Conservation (phyloP, 129 eudicot genomes). For the sunflower (Helianthus annuus) region DNA sequence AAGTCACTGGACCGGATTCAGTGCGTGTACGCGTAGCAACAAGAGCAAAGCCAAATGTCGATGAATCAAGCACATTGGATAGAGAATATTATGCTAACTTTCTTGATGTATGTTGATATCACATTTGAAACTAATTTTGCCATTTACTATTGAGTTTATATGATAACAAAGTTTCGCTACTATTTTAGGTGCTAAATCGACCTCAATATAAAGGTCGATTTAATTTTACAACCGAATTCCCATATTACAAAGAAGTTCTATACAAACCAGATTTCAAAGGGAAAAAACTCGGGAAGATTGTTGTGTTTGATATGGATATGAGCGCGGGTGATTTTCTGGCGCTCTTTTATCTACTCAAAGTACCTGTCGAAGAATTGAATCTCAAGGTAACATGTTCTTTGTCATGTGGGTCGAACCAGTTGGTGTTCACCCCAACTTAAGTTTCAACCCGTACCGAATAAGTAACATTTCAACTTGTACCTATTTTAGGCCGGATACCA, state of each 20-base stretch:
- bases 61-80: constrained; percentile 46
- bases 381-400: constrained; percentile 54
- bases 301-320: constrained; percentile 94
- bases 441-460: too few relatives aligned
- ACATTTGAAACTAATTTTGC: not conserved
- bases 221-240: constrained; percentile 72
- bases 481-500: too few relatives aligned
- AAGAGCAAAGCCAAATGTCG: constrained; percentile 64
- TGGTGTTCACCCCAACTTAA: too few relatives aligned
- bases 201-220: constrained; percentile 60
- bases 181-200: constrained; percentile 56
- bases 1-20: constrained; percentile 49
- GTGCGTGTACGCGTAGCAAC: constrained; percentile 70
- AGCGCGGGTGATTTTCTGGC: constrained; percentile 93
- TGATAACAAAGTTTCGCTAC: constrained; percentile 10
- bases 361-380: constrained; percentile 64
- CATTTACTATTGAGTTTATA: not conserved
- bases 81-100: constrained; percentile 59
- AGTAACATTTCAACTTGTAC: too few relatives aligned
- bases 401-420: not conserved
- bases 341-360: constrained; percentile 77
- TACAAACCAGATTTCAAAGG: constrained; percentile 59
- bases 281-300: constrained; percentile 53
- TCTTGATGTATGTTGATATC: constrained; percentile 59
- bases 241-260: constrained; percentile 50